phyloP scores from a whole-genome alignment of 495 filamentous ascomycete genomes.

The Filosporella fistucella region DNA sequence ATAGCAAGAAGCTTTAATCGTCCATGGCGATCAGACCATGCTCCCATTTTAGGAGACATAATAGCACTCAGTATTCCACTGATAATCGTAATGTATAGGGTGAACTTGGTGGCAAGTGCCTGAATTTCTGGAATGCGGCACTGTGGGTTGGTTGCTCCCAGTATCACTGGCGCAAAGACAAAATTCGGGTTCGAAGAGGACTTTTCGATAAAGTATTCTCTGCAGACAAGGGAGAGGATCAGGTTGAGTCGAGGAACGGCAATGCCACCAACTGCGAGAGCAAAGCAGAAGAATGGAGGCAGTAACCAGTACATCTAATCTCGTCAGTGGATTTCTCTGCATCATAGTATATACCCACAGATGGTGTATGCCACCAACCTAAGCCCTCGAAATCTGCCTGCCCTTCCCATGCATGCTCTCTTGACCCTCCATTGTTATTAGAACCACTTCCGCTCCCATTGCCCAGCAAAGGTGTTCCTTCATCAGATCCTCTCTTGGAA shows the following conservation, averaged over 20 bases:
- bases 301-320: constrained; percentile 79
- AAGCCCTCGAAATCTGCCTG: constrained; percentile 56
- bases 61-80: constrained; percentile 69
- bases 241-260: constrained; percentile 77
- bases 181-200: constrained; percentile 50
- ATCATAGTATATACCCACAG: constrained; percentile 41
- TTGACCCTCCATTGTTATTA: constrained; percentile 13
- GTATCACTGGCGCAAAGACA: constrained; percentile 57
- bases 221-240: constrained; percentile 76
- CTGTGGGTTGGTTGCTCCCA: constrained; percentile 64
- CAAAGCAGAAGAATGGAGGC: constrained; percentile 68
- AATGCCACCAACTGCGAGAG: constrained; percentile 78
- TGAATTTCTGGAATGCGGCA: constrained; percentile 72
- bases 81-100: constrained; percentile 65
- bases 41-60: constrained; percentile 75
- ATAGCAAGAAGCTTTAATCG: constrained; percentile 66
- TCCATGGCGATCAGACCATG: constrained; percentile 85
- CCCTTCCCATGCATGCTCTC: constrained; percentile 34
- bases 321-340: constrained; percentile 8
- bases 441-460: constrained; percentile 13
- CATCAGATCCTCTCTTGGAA: constrained; percentile 14
- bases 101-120: constrained; percentile 69
- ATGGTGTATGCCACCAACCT: constrained; percentile 69
- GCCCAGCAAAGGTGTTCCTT: constrained; percentile 35
- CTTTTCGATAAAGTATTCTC: constrained; percentile 66